phyloP scores from a whole-genome alignment of 352 stramenopile species.

The Pythium dissotocum region DNA sequence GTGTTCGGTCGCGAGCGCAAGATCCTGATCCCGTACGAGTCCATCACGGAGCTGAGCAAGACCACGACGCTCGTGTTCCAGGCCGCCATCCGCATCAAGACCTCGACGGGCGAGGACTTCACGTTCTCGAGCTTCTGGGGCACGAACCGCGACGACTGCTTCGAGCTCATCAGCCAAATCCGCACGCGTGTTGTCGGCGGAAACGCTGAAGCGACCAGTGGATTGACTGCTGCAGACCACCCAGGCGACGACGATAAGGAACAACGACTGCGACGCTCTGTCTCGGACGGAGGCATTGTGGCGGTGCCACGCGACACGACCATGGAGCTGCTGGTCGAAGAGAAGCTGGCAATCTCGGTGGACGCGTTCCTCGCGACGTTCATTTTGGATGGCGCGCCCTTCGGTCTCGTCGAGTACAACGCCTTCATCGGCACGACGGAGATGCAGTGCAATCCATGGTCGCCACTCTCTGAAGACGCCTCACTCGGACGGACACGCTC shows the following conservation, averaged over 20 bases:
- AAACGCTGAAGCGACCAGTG: constrained; percentile 3
- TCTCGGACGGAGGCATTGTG: constrained; percentile 57
- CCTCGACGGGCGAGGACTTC: constrained; percentile 57
- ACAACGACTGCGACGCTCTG: constrained; percentile 28
- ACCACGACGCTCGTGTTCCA: constrained; percentile 86
- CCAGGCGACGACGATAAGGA: constrained; percentile 20
- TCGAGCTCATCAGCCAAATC: constrained; percentile 71
- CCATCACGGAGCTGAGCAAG: constrained; percentile 78
- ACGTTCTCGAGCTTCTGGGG: constrained; percentile 89
- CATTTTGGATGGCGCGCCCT: constrained; percentile 62
- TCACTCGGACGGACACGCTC: constrained; percentile 56
- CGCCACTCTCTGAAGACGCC: constrained; percentile 39
- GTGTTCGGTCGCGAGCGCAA: constrained; percentile 87
- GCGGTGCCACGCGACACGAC: constrained; percentile 70
- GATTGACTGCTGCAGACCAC: not conserved
- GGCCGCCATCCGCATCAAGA: constrained; percentile 68
- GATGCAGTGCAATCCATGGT: constrained; percentile 75
- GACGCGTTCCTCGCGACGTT: constrained; percentile 76
- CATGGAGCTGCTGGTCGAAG: constrained; percentile 69
- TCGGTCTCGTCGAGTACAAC: constrained; percentile 70
- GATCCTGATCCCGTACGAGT: constrained; percentile 86
- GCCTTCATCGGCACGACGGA: constrained; percentile 64
- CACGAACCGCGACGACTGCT: constrained; percentile 78
- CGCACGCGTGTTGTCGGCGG: constrained; percentile 41
- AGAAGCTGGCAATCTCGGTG: constrained; percentile 58